phyloP scores from a whole-genome alignment of 139 green algal species.

The Tetratostichococcus sp. region DNA sequence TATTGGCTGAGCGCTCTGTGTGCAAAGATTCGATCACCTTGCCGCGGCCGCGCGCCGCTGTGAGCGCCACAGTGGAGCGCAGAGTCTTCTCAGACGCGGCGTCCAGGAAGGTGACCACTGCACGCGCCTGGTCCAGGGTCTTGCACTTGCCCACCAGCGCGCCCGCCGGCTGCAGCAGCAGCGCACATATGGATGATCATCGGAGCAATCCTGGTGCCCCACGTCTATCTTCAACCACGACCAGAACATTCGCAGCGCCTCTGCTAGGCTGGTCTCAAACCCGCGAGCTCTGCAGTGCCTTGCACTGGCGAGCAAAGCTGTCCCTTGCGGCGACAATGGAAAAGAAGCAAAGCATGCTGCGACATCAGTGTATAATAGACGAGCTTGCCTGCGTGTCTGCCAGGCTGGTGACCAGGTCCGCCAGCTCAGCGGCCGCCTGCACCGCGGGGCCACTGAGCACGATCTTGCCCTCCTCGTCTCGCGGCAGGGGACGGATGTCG shows the following conservation, averaged over 20 bases:
- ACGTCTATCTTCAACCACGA: too few relatives aligned
- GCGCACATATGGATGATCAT: too few relatives aligned
- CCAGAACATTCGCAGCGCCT: too few relatives aligned
- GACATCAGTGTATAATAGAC: background rate
- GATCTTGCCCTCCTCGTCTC: conserved; percentile 40
- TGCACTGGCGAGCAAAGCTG: too few relatives aligned
- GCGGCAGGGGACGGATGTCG: conserved; percentile 61
- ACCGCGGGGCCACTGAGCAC: conserved; percentile 14
- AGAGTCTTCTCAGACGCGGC: conserved; percentile 94
- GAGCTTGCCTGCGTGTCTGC: conserved; percentile 74
- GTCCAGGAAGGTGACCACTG: conserved; percentile 95
- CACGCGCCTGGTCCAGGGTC: conserved; percentile 82
- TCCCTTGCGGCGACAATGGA: too few relatives aligned
- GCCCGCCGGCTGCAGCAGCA: conserved; percentile 44
- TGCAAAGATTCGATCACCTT: conserved; percentile 48
- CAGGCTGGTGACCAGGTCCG: conserved; percentile 75
- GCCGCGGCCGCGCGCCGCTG: conserved; percentile 83
- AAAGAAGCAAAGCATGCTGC: too few relatives aligned
- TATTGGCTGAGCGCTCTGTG: too few relatives aligned
- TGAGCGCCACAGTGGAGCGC: conserved; percentile 90
- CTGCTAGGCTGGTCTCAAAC: too few relatives aligned
- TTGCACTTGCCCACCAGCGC: conserved; percentile 50
- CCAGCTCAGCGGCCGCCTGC: conserved; percentile 62
- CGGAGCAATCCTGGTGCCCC: too few relatives aligned
- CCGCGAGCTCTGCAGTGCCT: too few relatives aligned